These are phyloP conservation scores for Metschnikowia corniflorae DNA, from an alignment of 805 yeast species.

Conservation along the genomic window DNA sequence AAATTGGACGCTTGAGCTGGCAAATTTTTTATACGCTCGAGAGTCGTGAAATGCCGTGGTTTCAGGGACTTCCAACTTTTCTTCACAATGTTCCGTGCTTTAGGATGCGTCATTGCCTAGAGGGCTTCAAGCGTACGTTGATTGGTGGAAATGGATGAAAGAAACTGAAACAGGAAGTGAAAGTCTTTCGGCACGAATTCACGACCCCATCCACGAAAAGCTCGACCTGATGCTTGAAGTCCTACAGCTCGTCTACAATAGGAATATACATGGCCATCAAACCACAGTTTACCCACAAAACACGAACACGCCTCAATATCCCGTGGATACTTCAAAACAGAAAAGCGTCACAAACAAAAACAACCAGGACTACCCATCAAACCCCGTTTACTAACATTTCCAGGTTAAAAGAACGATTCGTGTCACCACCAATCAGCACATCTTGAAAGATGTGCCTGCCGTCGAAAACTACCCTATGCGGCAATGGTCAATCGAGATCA, in stretches of 20 bases:
- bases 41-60: too few relatives aligned
- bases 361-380: background rate
- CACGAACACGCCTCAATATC: background rate
- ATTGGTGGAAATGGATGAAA: too few relatives aligned
- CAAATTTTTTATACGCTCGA: too few relatives aligned
- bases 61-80: too few relatives aligned
- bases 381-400: constrained; percentile 10
- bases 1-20: background rate
- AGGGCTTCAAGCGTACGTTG: too few relatives aligned
- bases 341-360: background rate
- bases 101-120: too few relatives aligned
- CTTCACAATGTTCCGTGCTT: too few relatives aligned
- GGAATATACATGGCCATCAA: background rate
- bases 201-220: background rate
- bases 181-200: too few relatives aligned
- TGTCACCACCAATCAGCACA: constrained; percentile 80
- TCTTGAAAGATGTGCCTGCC: constrained; percentile 75
- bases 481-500: constrained; percentile 81
- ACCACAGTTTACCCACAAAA: background rate
- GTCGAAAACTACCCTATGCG: constrained; percentile 94
- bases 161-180: too few relatives aligned
- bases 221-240: background rate
- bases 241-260: background rate
- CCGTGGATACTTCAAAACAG: background rate
- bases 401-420: constrained; percentile 82